Conservation (phyloP, 768 basidiomycete species). For the Lentinula aciculospora region DNA sequence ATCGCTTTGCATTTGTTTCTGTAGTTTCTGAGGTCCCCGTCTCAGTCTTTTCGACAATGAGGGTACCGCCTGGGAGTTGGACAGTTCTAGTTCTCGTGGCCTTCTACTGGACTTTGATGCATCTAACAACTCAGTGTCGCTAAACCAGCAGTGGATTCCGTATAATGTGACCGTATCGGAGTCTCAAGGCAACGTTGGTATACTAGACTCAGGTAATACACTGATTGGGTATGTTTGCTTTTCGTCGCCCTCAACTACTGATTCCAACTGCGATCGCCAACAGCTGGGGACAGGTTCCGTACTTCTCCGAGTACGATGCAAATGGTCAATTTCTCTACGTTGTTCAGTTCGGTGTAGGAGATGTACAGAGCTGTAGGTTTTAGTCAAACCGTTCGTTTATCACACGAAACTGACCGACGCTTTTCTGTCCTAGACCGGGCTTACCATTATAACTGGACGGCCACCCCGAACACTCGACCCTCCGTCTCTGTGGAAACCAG, state of each 20-base stretch:
- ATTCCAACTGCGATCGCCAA: not conserved
- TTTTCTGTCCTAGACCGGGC: not conserved
- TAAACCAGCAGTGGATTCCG: not conserved
- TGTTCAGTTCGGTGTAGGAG: constrained; percentile 5
- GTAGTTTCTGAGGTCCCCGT: not conserved
- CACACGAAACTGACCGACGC: not conserved
- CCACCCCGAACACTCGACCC: constrained; percentile 11
- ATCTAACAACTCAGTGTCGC: not conserved
- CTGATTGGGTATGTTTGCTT: not conserved
- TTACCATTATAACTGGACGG: constrained; percentile 7
- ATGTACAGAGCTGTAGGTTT: constrained; percentile 5
- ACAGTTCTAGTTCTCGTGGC: constrained; percentile 1
- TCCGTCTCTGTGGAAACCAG: constrained; percentile 3
- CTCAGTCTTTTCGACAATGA: constrained; percentile 7
- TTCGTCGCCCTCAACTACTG: not conserved
- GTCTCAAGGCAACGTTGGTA: constrained; percentile 5
- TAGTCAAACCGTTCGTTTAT: not conserved
- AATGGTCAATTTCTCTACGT: constrained; percentile 2
- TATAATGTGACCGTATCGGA: not conserved
- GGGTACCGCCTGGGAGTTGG: not conserved
- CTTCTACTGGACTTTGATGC: constrained; percentile 1
- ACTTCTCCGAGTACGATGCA: constrained; percentile 3
- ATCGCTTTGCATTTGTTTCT: not conserved
- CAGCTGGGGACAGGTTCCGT: constrained; percentile 5
- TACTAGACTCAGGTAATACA: not conserved